Percentiles rank a stretch among this genome's conserved stretches.
Evolutionary conservation across 2,329 filamentous ascomycete genomes (phyloP).

Genomic region (Aspergillus cejpii): DNA sequence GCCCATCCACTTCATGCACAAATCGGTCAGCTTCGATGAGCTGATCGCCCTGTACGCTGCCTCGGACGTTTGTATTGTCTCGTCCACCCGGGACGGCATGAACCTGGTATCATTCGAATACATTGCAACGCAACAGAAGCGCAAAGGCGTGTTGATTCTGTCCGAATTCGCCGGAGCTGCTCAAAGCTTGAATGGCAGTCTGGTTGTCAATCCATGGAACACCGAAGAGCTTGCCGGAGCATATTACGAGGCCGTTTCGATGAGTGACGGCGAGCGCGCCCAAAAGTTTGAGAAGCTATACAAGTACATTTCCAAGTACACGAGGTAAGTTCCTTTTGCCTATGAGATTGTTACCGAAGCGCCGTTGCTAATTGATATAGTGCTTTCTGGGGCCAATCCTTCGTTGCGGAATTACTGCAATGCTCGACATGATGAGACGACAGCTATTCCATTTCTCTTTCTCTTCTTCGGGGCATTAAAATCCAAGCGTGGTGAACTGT

Average conservation of each 20-base stretch:
- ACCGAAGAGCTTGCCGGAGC: slow-evolving; percentile 90
- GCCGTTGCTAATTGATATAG: slow-evolving; percentile 38
- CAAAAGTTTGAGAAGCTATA: slow-evolving; percentile 87
- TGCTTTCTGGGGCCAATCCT: slow-evolving; percentile 46
- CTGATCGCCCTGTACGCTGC: slow-evolving; percentile 88
- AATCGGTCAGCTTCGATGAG: slow-evolving; percentile 91
- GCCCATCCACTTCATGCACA: slow-evolving; percentile 97
- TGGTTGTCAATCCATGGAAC: slow-evolving; percentile 98
- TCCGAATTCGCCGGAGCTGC: slow-evolving; percentile 96
- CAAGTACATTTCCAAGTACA: slow-evolving; percentile 96
- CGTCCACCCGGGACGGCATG: slow-evolving; percentile 96
- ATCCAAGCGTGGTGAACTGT: background rate
- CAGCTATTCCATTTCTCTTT: background rate
- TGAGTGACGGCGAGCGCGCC: slow-evolving; percentile 80
- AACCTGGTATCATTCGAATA: slow-evolving; percentile 98
- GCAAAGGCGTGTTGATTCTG: slow-evolving; percentile 87
- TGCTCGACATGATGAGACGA: background rate
- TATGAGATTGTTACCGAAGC: background rate
- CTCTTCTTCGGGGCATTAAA: background rate
- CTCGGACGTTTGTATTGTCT: slow-evolving; percentile 86
- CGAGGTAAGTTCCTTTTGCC: slow-evolving; percentile 49
- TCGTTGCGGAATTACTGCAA: background rate
- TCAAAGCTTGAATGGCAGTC: slow-evolving; percentile 83
- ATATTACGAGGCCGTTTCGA: slow-evolving; percentile 93
- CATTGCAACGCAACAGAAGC: slow-evolving; percentile 84